Base-by-base conservation (phyloP, 1,284 basidiomycete genomes). In the Irpex sp. region DNA sequence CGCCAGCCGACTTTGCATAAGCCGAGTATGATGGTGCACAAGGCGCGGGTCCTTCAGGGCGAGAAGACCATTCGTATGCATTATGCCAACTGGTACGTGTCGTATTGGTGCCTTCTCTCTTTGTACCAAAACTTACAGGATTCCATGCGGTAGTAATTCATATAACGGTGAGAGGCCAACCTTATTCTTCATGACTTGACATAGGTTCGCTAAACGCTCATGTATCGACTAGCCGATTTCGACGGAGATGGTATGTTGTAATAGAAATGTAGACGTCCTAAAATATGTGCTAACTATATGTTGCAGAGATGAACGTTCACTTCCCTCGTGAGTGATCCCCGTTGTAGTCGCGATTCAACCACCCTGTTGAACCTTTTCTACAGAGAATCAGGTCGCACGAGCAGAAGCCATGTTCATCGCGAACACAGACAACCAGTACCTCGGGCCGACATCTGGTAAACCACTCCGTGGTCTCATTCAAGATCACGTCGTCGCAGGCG, bases 1-100 rank as follows among this genome's bases (percentile, higher is more conserved):
- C 93, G 97, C 66, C 97, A 99, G 82, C 97, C 97, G 7, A 99
- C 97, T 0, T 82, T 99, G 64, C 97, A 99, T 78, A 99, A 99
- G 76, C 97, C 97, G n/a, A 96, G 93, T 82, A 99, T 99, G 97
- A 99, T 99, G 97, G 93, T 91, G 8, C 97, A 99, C 78, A 92
- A 88, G 70, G 97, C 97, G 26, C 90, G 91, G 66, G 93, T 99
- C 15, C 78, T 99, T 66, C 86, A 89, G 65, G 97, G 97, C 57
- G 97, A 99, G 78, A 98, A 98, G 82, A 99, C 97, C 1, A 99
- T 99, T 76, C 88, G 97, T 37, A 98, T 99, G 97, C 97, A 99
- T 81, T 99, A 99, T 74, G 97, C 97, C 57, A 99, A 99, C 74
- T 99, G 97, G 93, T 94, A 63, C 66, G 88, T 78, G 44, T 58